These are phyloP conservation scores for Noccaea bulbosa DNA, from an alignment of 345 rosid genomes.

Conservation along the genomic window DNA sequence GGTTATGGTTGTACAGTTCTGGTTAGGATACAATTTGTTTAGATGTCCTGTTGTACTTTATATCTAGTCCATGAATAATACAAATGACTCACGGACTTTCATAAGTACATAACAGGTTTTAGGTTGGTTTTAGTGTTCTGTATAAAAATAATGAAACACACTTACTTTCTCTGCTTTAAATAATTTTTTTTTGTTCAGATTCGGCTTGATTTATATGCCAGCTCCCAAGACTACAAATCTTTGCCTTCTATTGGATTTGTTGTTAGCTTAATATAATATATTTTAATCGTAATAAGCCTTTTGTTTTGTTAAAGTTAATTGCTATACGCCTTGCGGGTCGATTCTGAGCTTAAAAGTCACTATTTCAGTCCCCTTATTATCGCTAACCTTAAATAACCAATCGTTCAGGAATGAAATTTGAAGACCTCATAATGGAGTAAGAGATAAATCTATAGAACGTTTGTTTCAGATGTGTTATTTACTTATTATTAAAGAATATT, in stretches of 20 bases:
- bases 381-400: not conserved
- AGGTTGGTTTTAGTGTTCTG: constrained; percentile 9
- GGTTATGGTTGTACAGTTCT: not conserved
- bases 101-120: not conserved
- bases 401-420: not conserved
- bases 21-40: not conserved
- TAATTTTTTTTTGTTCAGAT: not conserved
- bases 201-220: constrained; percentile 30
- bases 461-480: not conserved
- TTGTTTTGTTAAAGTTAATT: too few species aligned
- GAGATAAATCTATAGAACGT: constrained; percentile 5
- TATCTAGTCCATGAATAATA: not conserved
- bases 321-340: not conserved
- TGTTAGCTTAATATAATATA: constrained; percentile 29
- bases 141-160: not conserved
- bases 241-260: constrained; percentile 37
- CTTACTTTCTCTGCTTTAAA: not conserved
- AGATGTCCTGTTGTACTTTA: not conserved
- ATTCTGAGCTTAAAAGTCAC: not conserved
- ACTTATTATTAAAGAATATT: not conserved
- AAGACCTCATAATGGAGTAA: not conserved
- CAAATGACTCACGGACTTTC: not conserved
- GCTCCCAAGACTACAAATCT: constrained; percentile 20
- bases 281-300: not conserved
- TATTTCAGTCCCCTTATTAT: not conserved